These are phyloP conservation scores for Cladorrhinum samala DNA, from an alignment of 495 filamentous ascomycete genomes.

Conservation along the genomic window DNA sequence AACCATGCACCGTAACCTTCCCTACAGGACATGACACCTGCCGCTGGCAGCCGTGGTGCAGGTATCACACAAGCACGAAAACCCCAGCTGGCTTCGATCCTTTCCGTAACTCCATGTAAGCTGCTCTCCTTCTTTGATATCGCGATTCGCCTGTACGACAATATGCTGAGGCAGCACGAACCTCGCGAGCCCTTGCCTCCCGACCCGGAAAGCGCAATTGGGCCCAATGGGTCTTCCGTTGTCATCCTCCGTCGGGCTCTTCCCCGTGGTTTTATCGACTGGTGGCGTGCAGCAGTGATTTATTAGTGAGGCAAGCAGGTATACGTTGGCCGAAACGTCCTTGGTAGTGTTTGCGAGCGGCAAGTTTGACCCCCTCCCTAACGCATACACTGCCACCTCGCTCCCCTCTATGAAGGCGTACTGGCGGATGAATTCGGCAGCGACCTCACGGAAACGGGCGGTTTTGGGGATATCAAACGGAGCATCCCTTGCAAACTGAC, in stretches of 20 bases:
- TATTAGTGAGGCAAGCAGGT: conserved; percentile 27
- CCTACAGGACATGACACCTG: too few relatives aligned
- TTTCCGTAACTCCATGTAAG: conserved; percentile 27
- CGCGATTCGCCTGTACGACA: conserved; percentile 19
- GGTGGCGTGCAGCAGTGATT: conserved; percentile 29
- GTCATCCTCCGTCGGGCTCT: background rate
- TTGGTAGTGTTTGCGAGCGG: background rate
- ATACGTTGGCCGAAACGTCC: conserved; percentile 18
- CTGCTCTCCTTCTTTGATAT: conserved; percentile 25
- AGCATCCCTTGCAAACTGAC: too few relatives aligned
- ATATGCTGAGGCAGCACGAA: conserved; percentile 18
- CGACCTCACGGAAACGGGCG: too few relatives aligned
- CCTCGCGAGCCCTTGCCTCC: conserved; percentile 11
- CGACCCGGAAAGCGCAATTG: conserved; percentile 25
- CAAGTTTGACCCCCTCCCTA: too few relatives aligned
- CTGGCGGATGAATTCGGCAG: conserved; percentile 20
- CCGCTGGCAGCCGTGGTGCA: conserved; percentile 5
- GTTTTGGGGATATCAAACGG: too few relatives aligned
- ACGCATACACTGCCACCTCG: background rate
- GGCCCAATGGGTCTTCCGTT: conserved; percentile 8
- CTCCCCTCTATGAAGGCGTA: conserved; percentile 21
- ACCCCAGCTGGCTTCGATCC: conserved; percentile 14
- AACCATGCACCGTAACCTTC: too few relatives aligned
- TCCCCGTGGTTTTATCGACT: background rate
- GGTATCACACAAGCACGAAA: conserved; percentile 19